A percentile compares a stretch with the other conserved stretches of the same genome.
Conservation (phyloP, 2,329 filamentous ascomycete genomes). For the Scedosporium boydii region DNA sequence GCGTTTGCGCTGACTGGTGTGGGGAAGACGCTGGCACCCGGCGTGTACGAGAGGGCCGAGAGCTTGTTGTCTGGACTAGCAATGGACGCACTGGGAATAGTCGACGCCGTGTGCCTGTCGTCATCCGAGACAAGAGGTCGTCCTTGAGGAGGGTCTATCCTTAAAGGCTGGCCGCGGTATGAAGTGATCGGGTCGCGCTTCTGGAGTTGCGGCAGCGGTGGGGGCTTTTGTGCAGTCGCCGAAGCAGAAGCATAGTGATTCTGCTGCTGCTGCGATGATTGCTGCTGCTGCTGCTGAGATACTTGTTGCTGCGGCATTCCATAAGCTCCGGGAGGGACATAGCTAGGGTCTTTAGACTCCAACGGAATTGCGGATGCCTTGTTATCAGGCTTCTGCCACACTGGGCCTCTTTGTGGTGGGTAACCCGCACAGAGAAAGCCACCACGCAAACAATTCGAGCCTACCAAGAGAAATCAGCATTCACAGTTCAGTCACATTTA, state of each 20-base stretch:
- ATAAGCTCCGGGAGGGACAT: constrained; percentile 52
- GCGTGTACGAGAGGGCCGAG: constrained; percentile 46
- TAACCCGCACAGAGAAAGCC: constrained; percentile 91
- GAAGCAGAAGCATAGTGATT: constrained; percentile 20
- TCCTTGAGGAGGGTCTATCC: constrained; percentile 54
- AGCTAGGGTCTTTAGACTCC: constrained; percentile 70
- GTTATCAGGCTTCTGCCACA: constrained; percentile 67
- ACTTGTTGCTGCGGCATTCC: constrained; percentile 42
- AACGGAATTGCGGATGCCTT: constrained; percentile 62
- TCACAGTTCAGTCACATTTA: not conserved
- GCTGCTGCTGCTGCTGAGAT: constrained; percentile 6
- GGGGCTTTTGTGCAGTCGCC: constrained; percentile 12
- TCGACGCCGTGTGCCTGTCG: constrained; percentile 49
- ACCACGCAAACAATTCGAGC: constrained; percentile 82
- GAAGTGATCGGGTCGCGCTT: constrained; percentile 49
- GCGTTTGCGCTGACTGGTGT: constrained; percentile 53
- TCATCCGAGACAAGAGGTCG: constrained; percentile 48
- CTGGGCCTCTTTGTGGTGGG: constrained; percentile 61
- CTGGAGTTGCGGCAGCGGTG: constrained; percentile 12
- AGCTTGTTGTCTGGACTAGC: constrained; percentile 53
- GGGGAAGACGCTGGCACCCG: constrained; percentile 43
- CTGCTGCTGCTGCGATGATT: constrained; percentile 11
- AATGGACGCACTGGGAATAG: constrained; percentile 47
- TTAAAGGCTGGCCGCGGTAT: constrained; percentile 52
- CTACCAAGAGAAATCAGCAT: constrained; percentile 28